Percentiles rank a stretch among this genome's conserved stretches.
phyloP scores from a whole-genome alignment of 73 alveolate species.

The Tetrahymena elliotti region DNA sequence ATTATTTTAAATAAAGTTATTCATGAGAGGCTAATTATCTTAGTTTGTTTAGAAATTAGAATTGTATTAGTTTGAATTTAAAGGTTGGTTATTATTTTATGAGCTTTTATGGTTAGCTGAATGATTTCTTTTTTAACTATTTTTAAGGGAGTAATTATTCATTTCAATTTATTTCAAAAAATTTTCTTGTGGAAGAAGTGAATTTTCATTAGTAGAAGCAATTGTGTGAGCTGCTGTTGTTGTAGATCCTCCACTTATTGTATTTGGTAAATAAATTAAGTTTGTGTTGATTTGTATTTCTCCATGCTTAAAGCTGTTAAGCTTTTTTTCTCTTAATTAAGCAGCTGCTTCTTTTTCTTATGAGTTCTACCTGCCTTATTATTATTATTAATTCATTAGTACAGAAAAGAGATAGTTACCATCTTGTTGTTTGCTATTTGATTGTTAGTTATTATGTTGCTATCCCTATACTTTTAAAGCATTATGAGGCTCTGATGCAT shows the following conservation, averaged over 20 bases:
- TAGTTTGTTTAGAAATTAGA: background rate
- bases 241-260: background rate
- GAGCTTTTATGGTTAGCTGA: background rate
- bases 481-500: background rate
- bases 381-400: background rate
- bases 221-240: background rate
- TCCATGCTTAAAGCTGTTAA: background rate
- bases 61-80: background rate
- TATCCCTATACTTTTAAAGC: background rate
- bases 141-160: background rate
- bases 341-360: background rate
- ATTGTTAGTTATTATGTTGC: background rate
- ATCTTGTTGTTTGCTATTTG: background rate
- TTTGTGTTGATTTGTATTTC: background rate
- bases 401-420: background rate
- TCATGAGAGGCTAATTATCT: background rate
- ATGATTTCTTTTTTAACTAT: background rate
- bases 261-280: background rate
- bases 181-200: background rate
- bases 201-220: background rate
- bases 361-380: background rate
- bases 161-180: background rate
- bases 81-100: background rate
- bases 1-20: background rate
- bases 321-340: background rate